Base-by-base conservation (phyloP, 768 basidiomycete species). In the Termitomyces sp. region DNA sequence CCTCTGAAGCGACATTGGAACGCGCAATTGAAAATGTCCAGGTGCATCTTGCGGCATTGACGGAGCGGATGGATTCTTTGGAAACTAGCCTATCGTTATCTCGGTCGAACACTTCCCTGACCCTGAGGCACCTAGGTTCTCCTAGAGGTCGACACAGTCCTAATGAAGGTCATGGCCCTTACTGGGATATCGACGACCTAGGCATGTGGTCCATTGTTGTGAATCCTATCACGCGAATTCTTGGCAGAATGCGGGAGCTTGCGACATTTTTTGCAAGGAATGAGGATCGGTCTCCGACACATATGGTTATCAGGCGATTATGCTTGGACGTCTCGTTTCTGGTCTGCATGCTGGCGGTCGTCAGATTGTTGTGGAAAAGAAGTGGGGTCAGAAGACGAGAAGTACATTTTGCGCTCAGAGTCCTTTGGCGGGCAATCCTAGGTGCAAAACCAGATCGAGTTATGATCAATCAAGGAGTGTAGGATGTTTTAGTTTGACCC, bases 181-280 rank as follows among this genome's bases (percentile, higher is more conserved):
- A 76, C 19, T 89, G 86, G 85, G 86, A 91, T 66, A 65, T 89
- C n/a, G 81, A 89, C 49, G 89, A 92, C 66, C 75, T 92, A 67
- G 91, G 91, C 46, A 79, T 92, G 75, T 94, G 91, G 91, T 82
- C 91, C 7, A 63, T 86, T 44, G 73, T 91, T 16, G 72, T 90
- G 6, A 82, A 80, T 57, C 89, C 89, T 10, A 52, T 91, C 12
- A 70, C 79, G n/a, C 76, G 76, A 30, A 76, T 80, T 21, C 57
- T 84, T 14, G 73, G 75, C 11, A 68, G 69, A 23, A 60, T 89
- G 39, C 79, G 77, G 41, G 73, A 78, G 35, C 62, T 88, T 40
- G 69, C 81, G 10, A 64, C 71, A 12, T 87, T 91, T 69, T 79
- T 91, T 59, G 76, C 81, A 19, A 73, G 73, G 54, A 79, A 79